A percentile compares a stretch with the other conserved stretches of the same genome.
These are phyloP conservation scores for Septoria linicola DNA, from an alignment of 2,329 filamentous ascomycete species.

Conservation along the genomic window DNA sequence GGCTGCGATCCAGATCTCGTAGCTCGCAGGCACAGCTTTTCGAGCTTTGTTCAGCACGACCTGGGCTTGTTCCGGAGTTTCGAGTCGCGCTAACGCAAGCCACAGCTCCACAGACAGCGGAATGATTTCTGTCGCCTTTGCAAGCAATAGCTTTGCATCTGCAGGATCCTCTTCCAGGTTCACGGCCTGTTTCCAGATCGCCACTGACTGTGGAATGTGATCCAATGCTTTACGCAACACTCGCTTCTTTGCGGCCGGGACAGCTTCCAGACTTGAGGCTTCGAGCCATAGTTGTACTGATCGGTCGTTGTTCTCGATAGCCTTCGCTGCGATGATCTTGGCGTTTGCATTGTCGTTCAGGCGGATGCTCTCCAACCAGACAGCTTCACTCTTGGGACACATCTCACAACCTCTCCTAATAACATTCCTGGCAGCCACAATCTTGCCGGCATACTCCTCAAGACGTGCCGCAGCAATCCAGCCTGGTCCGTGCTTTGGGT, in stretches of 20 bases:
- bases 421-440: constrained; percentile 81
- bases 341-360: constrained; percentile 87
- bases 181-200: constrained; percentile 96
- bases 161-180: constrained; percentile 89
- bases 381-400: constrained; percentile 91
- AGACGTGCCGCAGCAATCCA: constrained; percentile 94
- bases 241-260: constrained; percentile 81
- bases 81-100: constrained; percentile 87
- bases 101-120: constrained; percentile 91
- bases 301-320: constrained; percentile 85
- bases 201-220: constrained; percentile 88
- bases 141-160: constrained; percentile 83
- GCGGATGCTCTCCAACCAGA: constrained; percentile 93
- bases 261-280: constrained; percentile 87
- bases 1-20: constrained; percentile 96
- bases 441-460: constrained; percentile 89
- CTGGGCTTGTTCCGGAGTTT: constrained; percentile 87
- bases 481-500: constrained; percentile 88
- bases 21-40: constrained; percentile 86
- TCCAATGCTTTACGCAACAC: constrained; percentile 89
- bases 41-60: constrained; percentile 93
- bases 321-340: constrained; percentile 90
- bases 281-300: constrained; percentile 92
- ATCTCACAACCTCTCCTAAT: constrained; percentile 86
- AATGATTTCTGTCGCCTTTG: constrained; percentile 93